Evolutionary conservation across 306 rosid genomes (phyloP).

Genomic region (Sophora flavescens): DNA sequence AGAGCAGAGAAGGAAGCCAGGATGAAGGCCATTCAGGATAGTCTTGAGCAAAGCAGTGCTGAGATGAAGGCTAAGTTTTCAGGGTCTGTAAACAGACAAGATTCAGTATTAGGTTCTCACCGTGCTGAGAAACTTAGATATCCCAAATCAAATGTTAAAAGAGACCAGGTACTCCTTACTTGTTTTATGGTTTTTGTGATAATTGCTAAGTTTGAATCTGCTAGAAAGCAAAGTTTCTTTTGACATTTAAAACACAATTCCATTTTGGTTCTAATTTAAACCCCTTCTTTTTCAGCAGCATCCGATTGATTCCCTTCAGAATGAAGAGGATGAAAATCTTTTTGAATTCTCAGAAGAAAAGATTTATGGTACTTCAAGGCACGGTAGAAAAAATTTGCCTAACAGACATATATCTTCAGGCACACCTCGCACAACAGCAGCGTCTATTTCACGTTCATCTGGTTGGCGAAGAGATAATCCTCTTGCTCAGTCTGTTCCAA

Average conservation of each 20-base stretch:
- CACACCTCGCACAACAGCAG: conserved; percentile 62
- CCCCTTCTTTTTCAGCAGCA: conserved; percentile 58
- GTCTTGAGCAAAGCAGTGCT: conserved; percentile 81
- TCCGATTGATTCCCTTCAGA: conserved; percentile 72
- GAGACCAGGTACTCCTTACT: conserved; percentile 75
- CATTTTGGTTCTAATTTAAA: conserved; percentile 37
- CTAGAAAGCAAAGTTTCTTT: conserved; percentile 22
- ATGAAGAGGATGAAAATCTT: conserved; percentile 80
- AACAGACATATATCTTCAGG: conserved; percentile 64
- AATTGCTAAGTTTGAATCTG: conserved; percentile 38
- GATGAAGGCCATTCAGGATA: conserved; percentile 95
- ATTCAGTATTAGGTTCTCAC: conserved; percentile 63
- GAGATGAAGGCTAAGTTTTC: conserved; percentile 90
- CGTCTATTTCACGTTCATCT: conserved; percentile 64
- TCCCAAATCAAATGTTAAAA: conserved; percentile 69
- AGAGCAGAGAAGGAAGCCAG: conserved; percentile 93
- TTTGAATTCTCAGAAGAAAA: conserved; percentile 74
- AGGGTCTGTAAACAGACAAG: conserved; percentile 63
- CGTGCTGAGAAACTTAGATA: conserved; percentile 78
- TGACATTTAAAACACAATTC: too few species aligned
- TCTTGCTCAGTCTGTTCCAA: conserved; percentile 92
- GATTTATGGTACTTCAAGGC: conserved; percentile 61
- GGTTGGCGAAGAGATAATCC: conserved; percentile 86
- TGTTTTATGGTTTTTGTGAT: conserved; percentile 41
- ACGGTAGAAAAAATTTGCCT: conserved; percentile 64